Conservation (phyloP, 2,329 filamentous ascomycete genomes). For the Magnaporthales sp. region DNA sequence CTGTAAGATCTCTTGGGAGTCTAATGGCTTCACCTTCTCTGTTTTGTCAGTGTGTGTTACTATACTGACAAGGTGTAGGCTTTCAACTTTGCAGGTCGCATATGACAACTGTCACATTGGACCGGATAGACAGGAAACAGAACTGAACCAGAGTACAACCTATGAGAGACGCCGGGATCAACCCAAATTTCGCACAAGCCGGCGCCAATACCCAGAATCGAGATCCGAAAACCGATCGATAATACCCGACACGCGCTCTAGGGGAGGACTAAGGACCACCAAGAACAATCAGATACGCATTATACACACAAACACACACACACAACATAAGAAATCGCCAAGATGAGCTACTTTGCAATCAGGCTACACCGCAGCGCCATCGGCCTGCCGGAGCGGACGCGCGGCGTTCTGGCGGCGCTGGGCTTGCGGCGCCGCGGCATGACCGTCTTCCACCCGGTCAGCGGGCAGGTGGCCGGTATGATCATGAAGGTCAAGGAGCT, state of each 20-base stretch:
- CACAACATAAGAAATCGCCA: background rate
- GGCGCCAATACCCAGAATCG: background rate
- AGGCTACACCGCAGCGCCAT: conserved; percentile 85
- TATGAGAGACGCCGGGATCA: background rate
- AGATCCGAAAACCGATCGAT: background rate
- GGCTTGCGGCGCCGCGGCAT: conserved; percentile 77
- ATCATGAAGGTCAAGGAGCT: conserved; percentile 93
- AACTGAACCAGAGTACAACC: background rate
- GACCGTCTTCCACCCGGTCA: conserved; percentile 84
- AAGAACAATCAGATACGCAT: background rate
- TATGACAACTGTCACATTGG: background rate
- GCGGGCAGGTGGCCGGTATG: conserved; percentile 74
- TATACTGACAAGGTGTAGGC: background rate
- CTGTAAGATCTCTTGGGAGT: background rate
- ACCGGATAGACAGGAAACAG: background rate
- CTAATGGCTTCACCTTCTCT: background rate
- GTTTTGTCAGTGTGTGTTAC: background rate
- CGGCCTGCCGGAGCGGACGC: conserved; percentile 71
- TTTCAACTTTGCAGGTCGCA: background rate
- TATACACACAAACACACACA: background rate
- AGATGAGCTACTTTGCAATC: conserved; percentile 80
- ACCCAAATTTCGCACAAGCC: background rate
- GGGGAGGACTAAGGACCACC: background rate
- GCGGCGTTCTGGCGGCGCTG: conserved; percentile 74
- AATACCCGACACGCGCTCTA: background rate